These are phyloP conservation scores for Agrocybe chaxingu DNA, from an alignment of 768 basidiomycete genomes.

Conservation along the genomic window DNA sequence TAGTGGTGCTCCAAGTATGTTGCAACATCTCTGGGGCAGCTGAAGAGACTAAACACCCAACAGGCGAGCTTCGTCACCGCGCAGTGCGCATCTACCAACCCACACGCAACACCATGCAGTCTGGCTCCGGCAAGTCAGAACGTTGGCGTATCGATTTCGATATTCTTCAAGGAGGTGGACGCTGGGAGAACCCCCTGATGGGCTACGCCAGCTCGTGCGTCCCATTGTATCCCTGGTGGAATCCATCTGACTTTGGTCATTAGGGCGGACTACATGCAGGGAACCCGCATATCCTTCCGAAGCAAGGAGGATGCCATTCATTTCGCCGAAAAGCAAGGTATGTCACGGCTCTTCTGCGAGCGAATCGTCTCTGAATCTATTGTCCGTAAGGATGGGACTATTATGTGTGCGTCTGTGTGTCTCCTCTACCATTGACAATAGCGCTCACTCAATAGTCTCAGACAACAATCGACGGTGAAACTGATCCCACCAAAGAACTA, in stretches of 20 bases:
- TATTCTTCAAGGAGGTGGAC: constrained; percentile 78
- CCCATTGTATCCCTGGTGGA: not conserved
- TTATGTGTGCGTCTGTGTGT: constrained; percentile 62
- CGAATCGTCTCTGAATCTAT: constrained; percentile 10
- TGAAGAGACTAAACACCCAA: constrained; percentile 4
- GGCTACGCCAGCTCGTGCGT: constrained; percentile 93
- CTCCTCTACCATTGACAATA: not conserved
- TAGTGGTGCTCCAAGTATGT: constrained; percentile 82
- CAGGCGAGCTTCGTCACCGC: constrained; percentile 84
- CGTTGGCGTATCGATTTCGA: constrained; percentile 97
- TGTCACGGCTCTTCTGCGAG: not conserved
- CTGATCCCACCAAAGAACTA: constrained; percentile 85
- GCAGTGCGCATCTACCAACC: constrained; percentile 91
- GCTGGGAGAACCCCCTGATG: constrained; percentile 99
- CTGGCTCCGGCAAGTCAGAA: constrained; percentile 78
- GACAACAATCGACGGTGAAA: constrained; percentile 59
- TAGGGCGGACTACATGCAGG: constrained; percentile 96
- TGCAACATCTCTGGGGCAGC: not conserved
- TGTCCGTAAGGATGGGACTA: constrained; percentile 79
- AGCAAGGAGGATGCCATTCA: constrained; percentile 89
- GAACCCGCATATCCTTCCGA: constrained; percentile 77
- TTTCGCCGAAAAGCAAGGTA: constrained; percentile 97
- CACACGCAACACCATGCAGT: constrained; percentile 93
- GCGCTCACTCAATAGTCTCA: constrained; percentile 21
- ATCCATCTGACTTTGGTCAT: not conserved